phyloP scores from a whole-genome alignment of 345 rosid species.

The Excoecaria agallocha region DNA sequence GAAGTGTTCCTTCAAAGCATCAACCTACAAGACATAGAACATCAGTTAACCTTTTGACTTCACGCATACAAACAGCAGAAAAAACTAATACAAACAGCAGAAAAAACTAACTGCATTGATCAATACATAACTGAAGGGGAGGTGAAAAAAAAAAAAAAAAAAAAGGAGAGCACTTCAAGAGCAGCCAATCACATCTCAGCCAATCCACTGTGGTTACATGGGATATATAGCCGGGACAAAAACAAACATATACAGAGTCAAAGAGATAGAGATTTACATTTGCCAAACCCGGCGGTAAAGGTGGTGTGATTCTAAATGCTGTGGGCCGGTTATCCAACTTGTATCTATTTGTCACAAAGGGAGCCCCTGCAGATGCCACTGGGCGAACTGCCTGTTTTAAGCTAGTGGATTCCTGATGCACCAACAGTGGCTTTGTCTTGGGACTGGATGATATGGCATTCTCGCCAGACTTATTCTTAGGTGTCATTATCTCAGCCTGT shows the following conservation, averaged over 20 bases:
- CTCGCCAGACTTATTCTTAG: slow-evolving; percentile 45
- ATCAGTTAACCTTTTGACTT: slow-evolving; percentile 16
- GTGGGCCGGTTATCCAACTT: slow-evolving; percentile 84
- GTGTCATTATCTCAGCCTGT: slow-evolving; percentile 30
- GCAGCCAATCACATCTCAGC: not conserved
- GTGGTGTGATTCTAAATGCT: slow-evolving; percentile 63
- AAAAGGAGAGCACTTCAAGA: not conserved
- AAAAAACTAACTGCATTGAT: not conserved
- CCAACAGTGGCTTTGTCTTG: slow-evolving; percentile 34
- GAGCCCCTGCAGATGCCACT: slow-evolving; percentile 31
- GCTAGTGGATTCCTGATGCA: slow-evolving; percentile 38
- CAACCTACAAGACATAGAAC: slow-evolving; percentile 42
- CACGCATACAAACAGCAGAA: not conserved
- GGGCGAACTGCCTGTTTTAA: slow-evolving; percentile 45
- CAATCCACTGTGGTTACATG: not conserved
- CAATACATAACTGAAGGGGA: not conserved
- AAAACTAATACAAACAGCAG: not conserved
- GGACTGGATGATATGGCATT: slow-evolving; percentile 32
- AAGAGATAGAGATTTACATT: slow-evolving; percentile 54
- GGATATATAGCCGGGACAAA: not conserved
- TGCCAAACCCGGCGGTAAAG: slow-evolving; percentile 72
- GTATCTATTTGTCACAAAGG: slow-evolving; percentile 53
- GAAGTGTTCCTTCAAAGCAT: slow-evolving; percentile 69
- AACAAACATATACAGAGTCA: not conserved
- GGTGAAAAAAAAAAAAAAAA: not conserved